These are phyloP conservation scores for Tilletiopsis washingtonensis DNA, from an alignment of 1,284 basidiomycete species.

Conservation along the genomic window DNA sequence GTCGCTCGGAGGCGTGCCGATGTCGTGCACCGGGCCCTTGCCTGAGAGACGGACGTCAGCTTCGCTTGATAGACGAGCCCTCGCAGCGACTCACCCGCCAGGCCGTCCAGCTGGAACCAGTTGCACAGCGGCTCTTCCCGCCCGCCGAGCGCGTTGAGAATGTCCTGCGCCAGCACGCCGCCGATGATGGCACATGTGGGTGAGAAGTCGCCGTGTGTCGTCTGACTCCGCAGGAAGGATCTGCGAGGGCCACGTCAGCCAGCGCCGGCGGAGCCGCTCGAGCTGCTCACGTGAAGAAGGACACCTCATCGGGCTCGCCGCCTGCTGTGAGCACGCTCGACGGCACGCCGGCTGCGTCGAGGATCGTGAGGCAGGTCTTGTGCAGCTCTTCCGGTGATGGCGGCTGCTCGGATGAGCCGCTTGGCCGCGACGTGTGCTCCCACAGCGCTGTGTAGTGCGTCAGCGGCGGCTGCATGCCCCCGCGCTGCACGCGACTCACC, in stretches of 20 bases:
- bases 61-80: not conserved
- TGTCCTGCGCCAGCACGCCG: constrained; percentile 87
- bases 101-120: constrained; percentile 80
- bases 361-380: constrained; percentile 9
- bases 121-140: constrained; percentile 87
- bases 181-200: constrained; percentile 60
- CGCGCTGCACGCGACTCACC: too few species aligned
- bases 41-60: not conserved
- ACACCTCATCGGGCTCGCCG: not conserved
- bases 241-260: too few species aligned
- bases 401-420: not conserved
- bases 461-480: too few species aligned
- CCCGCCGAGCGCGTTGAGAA: constrained; percentile 79
- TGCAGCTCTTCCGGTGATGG: constrained; percentile 51
- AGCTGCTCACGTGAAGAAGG: constrained; percentile 2
- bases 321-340: not conserved
- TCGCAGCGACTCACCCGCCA: constrained; percentile 55
- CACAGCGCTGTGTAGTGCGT: not conserved
- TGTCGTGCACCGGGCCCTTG: not conserved
- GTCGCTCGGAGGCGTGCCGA: not conserved
- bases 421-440: not conserved
- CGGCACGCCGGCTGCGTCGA: constrained; percentile 4
- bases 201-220: constrained; percentile 11
- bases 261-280: too few species aligned
- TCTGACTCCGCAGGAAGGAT: too few species aligned